These are phyloP conservation scores for Fallopia convolvulus DNA, from an alignment of 148 eudicot genomes.

Conservation along the genomic window DNA sequence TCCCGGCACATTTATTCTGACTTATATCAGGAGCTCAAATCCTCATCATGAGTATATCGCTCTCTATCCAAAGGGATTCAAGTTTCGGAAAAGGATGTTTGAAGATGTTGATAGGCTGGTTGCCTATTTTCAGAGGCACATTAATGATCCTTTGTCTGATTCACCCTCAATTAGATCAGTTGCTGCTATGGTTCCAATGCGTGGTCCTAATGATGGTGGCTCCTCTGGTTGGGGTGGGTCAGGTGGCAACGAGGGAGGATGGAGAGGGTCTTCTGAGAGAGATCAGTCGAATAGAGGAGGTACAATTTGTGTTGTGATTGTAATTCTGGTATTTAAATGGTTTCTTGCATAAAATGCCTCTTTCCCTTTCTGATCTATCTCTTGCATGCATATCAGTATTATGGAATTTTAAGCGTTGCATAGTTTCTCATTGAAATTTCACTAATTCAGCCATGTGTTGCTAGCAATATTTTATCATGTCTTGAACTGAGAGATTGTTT, in stretches of 20 bases:
- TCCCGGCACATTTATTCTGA: slow-evolving; percentile 86
- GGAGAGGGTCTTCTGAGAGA: slow-evolving; percentile 56
- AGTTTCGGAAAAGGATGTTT: slow-evolving; percentile 79
- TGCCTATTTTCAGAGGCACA: slow-evolving; percentile 78
- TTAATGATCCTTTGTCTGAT: slow-evolving; percentile 71
- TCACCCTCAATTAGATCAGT: slow-evolving; percentile 73
- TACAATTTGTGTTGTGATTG: slow-evolving; percentile 13
- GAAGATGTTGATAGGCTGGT: slow-evolving; percentile 80
- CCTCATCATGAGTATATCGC: slow-evolving; percentile 96
- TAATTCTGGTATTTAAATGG: background rate
- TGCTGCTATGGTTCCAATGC: slow-evolving; percentile 98
- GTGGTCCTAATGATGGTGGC: slow-evolving; percentile 72
- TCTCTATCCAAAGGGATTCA: slow-evolving; percentile 88
- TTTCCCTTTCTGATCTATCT: background rate
- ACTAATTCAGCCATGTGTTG: background rate
- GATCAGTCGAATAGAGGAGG: slow-evolving; percentile 60
- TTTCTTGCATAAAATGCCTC: background rate
- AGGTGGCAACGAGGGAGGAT: slow-evolving; percentile 33
- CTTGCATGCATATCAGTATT: background rate
- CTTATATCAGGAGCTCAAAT: slow-evolving; percentile 75
- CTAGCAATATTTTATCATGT: background rate
- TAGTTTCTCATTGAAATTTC: background rate
- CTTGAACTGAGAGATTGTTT: background rate
- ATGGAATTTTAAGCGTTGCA: background rate
- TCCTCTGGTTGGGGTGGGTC: slow-evolving; percentile 68